Evolutionary conservation across 129 eudicot species (phyloP).

Genomic region (Centrapalus pauciflorus): DNA sequence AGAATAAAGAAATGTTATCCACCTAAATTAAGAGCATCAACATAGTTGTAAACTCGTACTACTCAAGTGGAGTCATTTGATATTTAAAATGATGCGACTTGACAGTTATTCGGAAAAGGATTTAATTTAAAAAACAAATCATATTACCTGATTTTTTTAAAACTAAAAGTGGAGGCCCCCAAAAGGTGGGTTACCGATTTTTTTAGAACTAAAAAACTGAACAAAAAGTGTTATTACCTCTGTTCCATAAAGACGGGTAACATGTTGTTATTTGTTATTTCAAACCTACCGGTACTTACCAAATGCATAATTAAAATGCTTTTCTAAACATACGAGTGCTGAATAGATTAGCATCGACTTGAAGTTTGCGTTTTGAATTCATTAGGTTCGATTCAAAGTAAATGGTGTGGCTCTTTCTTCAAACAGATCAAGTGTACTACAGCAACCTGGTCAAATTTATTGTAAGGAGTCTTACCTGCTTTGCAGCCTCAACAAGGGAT

Average conservation of each 20-base stretch:
- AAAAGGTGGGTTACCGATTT: too few relatives aligned
- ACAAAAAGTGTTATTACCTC: slow-evolving; percentile 6
- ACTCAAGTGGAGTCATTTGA: too few relatives aligned
- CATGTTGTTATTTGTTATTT: background rate
- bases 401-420: background rate
- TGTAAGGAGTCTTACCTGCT: slow-evolving; percentile 48
- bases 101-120: too few relatives aligned
- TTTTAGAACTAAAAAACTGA: background rate
- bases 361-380: background rate
- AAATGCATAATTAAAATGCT: background rate
- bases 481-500: slow-evolving; percentile 75
- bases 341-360: background rate
- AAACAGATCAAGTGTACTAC: background rate
- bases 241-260: background rate
- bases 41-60: too few relatives aligned
- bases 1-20: background rate
- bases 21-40: background rate
- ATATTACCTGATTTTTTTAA: too few relatives aligned
- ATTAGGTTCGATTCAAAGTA: background rate
- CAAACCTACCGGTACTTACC: background rate
- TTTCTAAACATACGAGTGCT: background rate
- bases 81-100: too few relatives aligned
- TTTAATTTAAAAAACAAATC: too few relatives aligned
- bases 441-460: background rate
- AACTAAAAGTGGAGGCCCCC: too few relatives aligned